These are phyloP conservation scores for Boletus tomentosulus DNA, from an alignment of 768 basidiomycete genomes.

Conservation along the genomic window DNA sequence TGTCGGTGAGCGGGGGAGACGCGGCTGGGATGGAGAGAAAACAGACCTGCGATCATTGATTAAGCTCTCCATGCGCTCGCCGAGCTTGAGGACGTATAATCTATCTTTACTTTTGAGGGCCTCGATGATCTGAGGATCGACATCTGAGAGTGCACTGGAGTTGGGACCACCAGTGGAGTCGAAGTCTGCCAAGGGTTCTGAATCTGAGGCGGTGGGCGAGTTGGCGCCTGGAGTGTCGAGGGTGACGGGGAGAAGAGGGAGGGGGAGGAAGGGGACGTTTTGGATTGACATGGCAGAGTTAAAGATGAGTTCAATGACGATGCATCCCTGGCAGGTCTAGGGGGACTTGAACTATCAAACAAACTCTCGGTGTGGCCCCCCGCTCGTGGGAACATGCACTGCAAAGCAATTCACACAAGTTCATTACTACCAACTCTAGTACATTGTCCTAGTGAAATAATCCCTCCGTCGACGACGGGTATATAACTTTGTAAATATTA, in stretches of 20 bases:
- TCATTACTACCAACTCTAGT: too few species aligned
- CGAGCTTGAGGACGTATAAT: constrained; percentile 84
- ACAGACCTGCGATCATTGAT: constrained; percentile 72
- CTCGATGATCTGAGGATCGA: constrained; percentile 78
- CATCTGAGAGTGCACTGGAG: constrained; percentile 37
- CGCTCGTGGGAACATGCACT: constrained; percentile 24
- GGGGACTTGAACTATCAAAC: constrained; percentile 17
- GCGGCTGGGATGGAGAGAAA: neutral
- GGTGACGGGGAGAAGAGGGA: constrained; percentile 8
- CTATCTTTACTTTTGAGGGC: constrained; percentile 86
- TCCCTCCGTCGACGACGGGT: constrained; percentile 23
- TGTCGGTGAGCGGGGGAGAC: constrained; percentile 16
- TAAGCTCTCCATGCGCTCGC: constrained; percentile 77
- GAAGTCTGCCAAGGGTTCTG: constrained; percentile 27
- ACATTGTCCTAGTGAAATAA: neutral
- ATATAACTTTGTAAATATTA: constrained; percentile 66
- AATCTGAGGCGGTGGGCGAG: constrained; percentile 20
- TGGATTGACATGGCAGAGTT: too few species aligned
- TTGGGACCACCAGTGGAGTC: constrained; percentile 27
- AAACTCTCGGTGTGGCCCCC: neutral
- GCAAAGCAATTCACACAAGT: too few species aligned
- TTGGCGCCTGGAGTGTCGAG: constrained; percentile 10
- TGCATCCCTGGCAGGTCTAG: constrained; percentile 29
- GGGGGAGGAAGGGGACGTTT: neutral
- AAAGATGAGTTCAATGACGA: constrained; percentile 1